Evolutionary conservation across 805 yeast species (phyloP), one percentile per base, ranked within the genome.

Genomic region (Teunomyces tritomae): DNA sequence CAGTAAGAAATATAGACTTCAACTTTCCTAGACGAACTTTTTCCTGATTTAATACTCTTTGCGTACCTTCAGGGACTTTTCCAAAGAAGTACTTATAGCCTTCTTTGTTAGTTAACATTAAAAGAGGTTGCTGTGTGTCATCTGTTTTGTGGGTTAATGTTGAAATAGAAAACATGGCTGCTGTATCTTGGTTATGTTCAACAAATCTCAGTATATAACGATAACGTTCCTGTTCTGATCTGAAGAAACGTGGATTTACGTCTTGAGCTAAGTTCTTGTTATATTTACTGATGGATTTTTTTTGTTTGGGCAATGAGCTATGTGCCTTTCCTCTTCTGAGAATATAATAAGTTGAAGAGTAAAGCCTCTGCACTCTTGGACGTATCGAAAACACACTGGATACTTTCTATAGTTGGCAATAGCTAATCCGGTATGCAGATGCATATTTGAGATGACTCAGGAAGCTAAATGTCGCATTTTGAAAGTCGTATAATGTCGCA

Each of bases 1-100:
- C 99, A 0, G 96, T 83, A 4, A 94, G 59, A 57, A 88, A 91
- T 3, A 92, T 70, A 32, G 82, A 79, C 42, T 78, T 74, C 28
- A 89, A 64, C 51, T 79, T 84, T 1, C 84, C 74, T 10, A 87
- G 65, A 40, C 77, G 74, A 24, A 84, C 61, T 39, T 80, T 79
- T 52, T 79, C 74, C 53, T 85, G 89, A 49, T 80, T 79, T 44
- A 89, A 65, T 3, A 79, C 68, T 57, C 99, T 71, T 63, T 92
- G 99, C 0, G 89, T 68, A 3, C 98, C 98, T 62, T 91, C 97
- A 3, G 92, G 80, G 3, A 88, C 65, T 46, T 83, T 82, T 2
- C 98, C 99, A 59, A 92, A 77, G 40, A 90, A 65, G 55, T 82
- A 87, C 48, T 78, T 63, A 45, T 67, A 64, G 4, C 89, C 87